phyloP scores from a whole-genome alignment of 192 early-diverging fungal genomes.

The Rhizophlyctis rosea region DNA sequence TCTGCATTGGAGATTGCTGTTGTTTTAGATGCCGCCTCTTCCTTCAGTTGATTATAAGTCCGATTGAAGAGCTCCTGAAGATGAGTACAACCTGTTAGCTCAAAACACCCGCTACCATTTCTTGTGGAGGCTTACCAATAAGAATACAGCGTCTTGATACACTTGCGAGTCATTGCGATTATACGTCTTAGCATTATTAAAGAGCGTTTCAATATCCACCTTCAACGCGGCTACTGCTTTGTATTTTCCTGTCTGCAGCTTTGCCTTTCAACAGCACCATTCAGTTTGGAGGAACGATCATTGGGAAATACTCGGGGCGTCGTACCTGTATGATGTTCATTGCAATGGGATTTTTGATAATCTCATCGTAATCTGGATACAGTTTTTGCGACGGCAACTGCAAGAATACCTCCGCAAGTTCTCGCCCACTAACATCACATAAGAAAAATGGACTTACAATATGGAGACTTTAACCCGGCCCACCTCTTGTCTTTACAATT shows the following conservation, averaged over 20 bases:
- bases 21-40: too few species aligned
- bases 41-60: too few species aligned
- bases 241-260: conserved; percentile 64
- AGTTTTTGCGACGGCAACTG: conserved; percentile 69
- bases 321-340: conserved; percentile 60
- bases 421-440: conserved; percentile 42
- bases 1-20: too few species aligned
- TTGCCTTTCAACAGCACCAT: conserved; percentile 41
- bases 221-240: conserved; percentile 66
- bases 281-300: background rate
- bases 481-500: conserved; percentile 23
- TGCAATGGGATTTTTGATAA: conserved; percentile 80
- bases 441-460: background rate
- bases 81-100: too few species aligned
- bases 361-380: conserved; percentile 89
- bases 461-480: background rate
- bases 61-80: too few species aligned
- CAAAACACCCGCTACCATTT: too few species aligned
- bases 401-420: conserved; percentile 74
- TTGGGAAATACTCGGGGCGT: background rate
- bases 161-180: conserved; percentile 80
- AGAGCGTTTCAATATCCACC: conserved; percentile 79
- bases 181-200: conserved; percentile 89
- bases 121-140: conserved; percentile 5
- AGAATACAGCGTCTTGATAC: conserved; percentile 35